A percentile compares a stretch with the other conserved stretches of the same genome.
phyloP scores from a whole-genome alignment of 306 rosid genomes.

The Rosa chinensis region DNA sequence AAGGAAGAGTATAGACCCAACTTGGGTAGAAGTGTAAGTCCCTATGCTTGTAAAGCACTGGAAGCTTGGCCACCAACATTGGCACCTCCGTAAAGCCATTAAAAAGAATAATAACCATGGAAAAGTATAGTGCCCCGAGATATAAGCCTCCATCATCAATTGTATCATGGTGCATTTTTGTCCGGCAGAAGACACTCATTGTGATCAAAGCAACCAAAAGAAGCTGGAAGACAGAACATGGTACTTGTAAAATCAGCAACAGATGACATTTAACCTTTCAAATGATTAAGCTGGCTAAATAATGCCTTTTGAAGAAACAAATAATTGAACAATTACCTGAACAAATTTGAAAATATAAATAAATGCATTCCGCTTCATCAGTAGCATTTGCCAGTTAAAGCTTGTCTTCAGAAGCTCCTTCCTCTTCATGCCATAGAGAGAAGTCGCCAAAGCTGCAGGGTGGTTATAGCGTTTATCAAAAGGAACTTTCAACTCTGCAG shows the following conservation, averaged over 20 bases:
- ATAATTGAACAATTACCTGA: constrained; percentile 56
- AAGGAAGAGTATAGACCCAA: constrained; percentile 92
- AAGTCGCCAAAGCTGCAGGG: constrained; percentile 91
- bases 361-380: constrained; percentile 91
- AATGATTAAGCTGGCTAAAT: neutral
- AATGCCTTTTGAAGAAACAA: neutral
- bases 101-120: constrained; percentile 91
- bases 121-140: constrained; percentile 95
- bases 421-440: constrained; percentile 59
- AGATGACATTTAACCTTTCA: constrained; percentile 25
- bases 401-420: constrained; percentile 76
- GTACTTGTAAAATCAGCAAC: constrained; percentile 37
- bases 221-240: constrained; percentile 59
- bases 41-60: constrained; percentile 94
- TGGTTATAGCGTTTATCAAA: constrained; percentile 80
- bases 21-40: constrained; percentile 96
- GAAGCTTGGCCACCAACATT: constrained; percentile 98
- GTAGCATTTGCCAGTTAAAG: constrained; percentile 80
- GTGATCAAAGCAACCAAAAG: constrained; percentile 86
- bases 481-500: constrained; percentile 67
- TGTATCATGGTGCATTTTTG: constrained; percentile 84
- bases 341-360: constrained; percentile 89
- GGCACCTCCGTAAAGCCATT: constrained; percentile 98
- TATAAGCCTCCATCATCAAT: constrained; percentile 82
- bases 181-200: constrained; percentile 97